Base-by-base conservation (phyloP, 176 grass and related monocot species). In the Elaeis guineensis region DNA sequence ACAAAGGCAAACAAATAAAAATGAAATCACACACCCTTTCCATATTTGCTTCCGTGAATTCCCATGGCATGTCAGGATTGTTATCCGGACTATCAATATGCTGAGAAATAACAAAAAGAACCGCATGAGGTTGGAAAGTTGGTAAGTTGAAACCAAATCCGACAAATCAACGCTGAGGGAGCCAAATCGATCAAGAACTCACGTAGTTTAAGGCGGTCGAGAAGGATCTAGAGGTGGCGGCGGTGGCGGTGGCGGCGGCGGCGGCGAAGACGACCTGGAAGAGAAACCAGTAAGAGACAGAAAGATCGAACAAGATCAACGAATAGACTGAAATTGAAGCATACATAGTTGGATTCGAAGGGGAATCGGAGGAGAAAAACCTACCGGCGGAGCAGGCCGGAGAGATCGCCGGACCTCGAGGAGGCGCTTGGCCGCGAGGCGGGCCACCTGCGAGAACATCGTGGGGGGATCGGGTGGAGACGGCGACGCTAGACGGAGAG, bases 31-130 rank as follows among this genome's bases (percentile, higher is more conserved):
- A 16, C 71, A 97, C 93, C 84, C 85, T 98, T 61, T 81, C 65
- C 81, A 85, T 81, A 67, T 98, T 98, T 4, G 67, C 67, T 49
- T 80, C 78, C 5, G 73, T 70, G 77, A 98, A 98, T 72, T 89
- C 76, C 93, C 88, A 98, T 19, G 64, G 78, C 73, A 77, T 61
- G 56, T 74, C 64, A 3, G 84, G 73, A 28, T 83, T 92, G 68
- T 98, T 98, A 4, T 98, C 84, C 21, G 88, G 88, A 44, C 88
- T 92, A 77, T 98, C 84, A 66, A 98, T 58, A 82, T 98, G 93
- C 93, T 92, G 17, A 61, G 2, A 49, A 51, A 15, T 12, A 44
- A 53, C 35, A 58, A 82, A 29, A 73, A 76, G 52, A 80, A 62
- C 11, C 35, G 14, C 35, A 14, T 44, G 19, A 25, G 17, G 62